Evolutionary conservation across 2,329 filamentous ascomycete genomes (phyloP), one percentile per base, ranked within the genome.

Genomic region (Aureobasidium sp.): DNA sequence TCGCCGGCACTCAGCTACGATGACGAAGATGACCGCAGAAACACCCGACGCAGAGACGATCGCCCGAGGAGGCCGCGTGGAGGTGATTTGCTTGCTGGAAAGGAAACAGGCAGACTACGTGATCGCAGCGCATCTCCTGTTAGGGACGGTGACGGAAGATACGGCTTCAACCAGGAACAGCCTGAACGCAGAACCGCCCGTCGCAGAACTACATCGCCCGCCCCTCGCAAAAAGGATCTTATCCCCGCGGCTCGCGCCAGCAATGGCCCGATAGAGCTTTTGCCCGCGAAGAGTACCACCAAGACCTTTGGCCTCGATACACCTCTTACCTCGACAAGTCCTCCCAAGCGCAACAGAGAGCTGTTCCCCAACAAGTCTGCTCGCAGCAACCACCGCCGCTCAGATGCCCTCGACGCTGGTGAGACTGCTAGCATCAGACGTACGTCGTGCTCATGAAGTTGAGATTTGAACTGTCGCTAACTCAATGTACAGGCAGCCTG

Each of bases 81-180:
- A 57, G 62, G 56, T 27, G 74, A 76, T 54, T 64, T 76, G 11
- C 70, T 75, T 60, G 66, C 68, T 5, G 66, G 66, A 40, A 67
- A 67, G 24, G 61, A 47, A 9, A 63, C 73, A 37, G 80, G 81
- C 39, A 77, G 81, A 52, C 62, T 84, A 50, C 79, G 84, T 49
- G 77, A 83, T 67, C 81, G 84, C 65, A 86, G 83, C 70, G 83
- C 83, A 19, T 86, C 84, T 7, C 84, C 84, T 31, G 67, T 66
- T 53, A 72, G 76, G 50, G 77, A 78, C 40, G 79, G 76, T 14
- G 76, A 79, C 60, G 77, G 81, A 19, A 73, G 77, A 5, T 76
- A 72, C 40, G 78, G 78, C 7, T 81, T 81, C 66, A 71, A 70
- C n/a, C 78, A 82, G 31, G 75, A 79, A 56, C 77, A 79, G 17